These are phyloP conservation scores for Amaranthus hypochondriacus DNA, from an alignment of 148 eudicot genomes.

Conservation along the genomic window DNA sequence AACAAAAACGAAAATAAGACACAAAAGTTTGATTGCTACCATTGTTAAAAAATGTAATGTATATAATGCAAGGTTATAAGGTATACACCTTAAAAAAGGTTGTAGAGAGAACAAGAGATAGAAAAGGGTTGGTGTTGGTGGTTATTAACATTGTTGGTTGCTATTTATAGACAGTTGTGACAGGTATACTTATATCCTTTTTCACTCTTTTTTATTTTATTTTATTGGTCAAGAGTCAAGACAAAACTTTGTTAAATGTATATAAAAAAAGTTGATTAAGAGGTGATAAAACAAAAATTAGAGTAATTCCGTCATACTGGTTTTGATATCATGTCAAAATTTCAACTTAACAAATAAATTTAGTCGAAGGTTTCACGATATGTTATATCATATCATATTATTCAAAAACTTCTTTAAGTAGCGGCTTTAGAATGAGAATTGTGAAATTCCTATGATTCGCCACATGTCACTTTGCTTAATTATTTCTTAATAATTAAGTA, in stretches of 20 bases:
- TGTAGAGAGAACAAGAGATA: not conserved
- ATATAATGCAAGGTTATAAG: not conserved
- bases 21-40: constrained; percentile 12
- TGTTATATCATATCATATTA: too few relatives aligned
- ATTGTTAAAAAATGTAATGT: constrained; percentile 3
- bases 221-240: not conserved
- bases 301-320: too few relatives aligned
- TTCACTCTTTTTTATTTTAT: not conserved
- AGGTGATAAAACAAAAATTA: too few relatives aligned
- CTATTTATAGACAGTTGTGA: constrained; percentile 25
- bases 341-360: too few relatives aligned
- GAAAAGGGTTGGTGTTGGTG: not conserved
- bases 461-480: too few relatives aligned
- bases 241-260: not conserved
- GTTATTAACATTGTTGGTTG: constrained; percentile 9
- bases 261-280: too few relatives aligned
- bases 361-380: too few relatives aligned
- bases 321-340: too few relatives aligned
- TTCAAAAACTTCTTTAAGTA: too few relatives aligned
- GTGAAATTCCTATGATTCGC: too few relatives aligned
- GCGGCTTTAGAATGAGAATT: too few relatives aligned
- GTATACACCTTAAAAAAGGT: not conserved
- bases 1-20: constrained; percentile 9
- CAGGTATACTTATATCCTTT: not conserved
- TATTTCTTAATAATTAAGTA: too few relatives aligned